These are phyloP conservation scores for Jacaranda copaia DNA, from an alignment of 257 asterid genomes.

Conservation along the genomic window DNA sequence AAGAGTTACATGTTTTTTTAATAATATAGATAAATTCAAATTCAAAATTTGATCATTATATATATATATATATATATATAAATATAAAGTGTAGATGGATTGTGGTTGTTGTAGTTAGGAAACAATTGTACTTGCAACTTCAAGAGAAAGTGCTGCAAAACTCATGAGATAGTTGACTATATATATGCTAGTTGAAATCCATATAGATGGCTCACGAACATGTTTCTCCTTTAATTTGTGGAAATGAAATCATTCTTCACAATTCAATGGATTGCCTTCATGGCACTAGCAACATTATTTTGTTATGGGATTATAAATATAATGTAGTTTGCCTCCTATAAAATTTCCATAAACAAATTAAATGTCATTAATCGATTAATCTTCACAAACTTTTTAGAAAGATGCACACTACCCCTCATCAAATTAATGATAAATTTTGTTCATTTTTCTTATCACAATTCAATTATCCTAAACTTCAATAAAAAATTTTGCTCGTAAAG, in stretches of 20 bases:
- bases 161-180: conserved; percentile 19
- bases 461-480: too few species aligned
- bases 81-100: neutral
- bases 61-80: too few species aligned
- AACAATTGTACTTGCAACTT: neutral
- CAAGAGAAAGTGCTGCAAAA: neutral
- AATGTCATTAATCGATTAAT: too few species aligned
- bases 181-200: conserved; percentile 29
- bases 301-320: neutral
- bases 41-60: neutral
- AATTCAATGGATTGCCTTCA: neutral
- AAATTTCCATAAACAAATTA: too few species aligned
- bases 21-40: neutral
- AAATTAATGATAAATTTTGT: too few species aligned
- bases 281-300: neutral
- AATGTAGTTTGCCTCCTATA: too few species aligned
- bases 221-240: neutral
- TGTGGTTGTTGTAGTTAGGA: neutral
- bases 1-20: too few species aligned
- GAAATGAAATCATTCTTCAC: neutral
- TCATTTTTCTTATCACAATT: too few species aligned
- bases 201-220: neutral
- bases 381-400: too few species aligned
- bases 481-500: too few species aligned
- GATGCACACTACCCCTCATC: too few species aligned